Evolutionary conservation across 2,329 filamentous ascomycete genomes (phyloP).

Genomic region (Albifimbria verrucaria): DNA sequence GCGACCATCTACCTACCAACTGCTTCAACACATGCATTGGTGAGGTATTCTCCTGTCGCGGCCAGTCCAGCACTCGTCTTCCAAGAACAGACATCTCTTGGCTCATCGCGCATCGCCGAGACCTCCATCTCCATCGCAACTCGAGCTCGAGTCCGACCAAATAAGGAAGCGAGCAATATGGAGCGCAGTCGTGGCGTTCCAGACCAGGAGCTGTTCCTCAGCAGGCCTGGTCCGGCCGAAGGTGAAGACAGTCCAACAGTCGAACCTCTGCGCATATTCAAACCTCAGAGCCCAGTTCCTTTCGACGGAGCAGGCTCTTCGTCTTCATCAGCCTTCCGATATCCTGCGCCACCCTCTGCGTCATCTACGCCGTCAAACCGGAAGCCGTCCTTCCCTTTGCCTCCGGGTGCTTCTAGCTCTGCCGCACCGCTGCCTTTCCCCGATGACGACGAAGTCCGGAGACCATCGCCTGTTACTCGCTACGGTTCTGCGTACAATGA

Average conservation of each 20-base stretch:
- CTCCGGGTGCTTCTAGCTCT: constrained; percentile 68
- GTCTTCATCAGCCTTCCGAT: constrained; percentile 40
- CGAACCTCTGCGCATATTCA: constrained; percentile 81
- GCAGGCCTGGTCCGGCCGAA: constrained; percentile 47
- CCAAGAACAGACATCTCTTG: no score
- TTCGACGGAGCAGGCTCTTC: constrained; percentile 33
- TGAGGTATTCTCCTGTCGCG: no score
- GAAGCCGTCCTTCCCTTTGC: constrained; percentile 61
- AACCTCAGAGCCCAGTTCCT: constrained; percentile 65
- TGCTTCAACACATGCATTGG: no score
- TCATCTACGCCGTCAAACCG: constrained; percentile 37
- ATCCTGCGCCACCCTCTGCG: constrained; percentile 45
- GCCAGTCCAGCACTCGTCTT: no score
- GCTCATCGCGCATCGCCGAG: no score
- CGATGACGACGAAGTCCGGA: constrained; percentile 60
- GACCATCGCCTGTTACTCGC: constrained; percentile 41
- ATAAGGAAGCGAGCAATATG: constrained; percentile 25
- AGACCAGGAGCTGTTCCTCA: constrained; percentile 82
- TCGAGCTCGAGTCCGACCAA: background rate
- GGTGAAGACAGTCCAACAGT: constrained; percentile 71
- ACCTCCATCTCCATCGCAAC: no score
- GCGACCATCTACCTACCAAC: background rate
- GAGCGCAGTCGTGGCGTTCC: constrained; percentile 61
- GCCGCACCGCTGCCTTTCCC: constrained; percentile 68
- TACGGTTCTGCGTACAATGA: constrained; percentile 46